phyloP scores from a whole-genome alignment of 345 rosid species.

The Murraya paniculata region DNA sequence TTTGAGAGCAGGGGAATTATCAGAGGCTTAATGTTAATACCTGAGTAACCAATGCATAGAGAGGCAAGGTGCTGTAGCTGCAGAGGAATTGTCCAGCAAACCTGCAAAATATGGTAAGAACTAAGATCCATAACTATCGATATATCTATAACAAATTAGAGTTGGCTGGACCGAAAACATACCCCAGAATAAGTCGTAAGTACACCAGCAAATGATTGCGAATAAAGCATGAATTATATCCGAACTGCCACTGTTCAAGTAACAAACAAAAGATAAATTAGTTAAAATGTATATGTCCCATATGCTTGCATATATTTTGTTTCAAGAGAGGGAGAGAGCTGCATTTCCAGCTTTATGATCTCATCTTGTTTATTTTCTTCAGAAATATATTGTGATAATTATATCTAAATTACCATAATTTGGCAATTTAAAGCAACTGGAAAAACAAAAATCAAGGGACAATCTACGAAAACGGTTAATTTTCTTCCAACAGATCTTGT shows the following conservation, averaged over 20 bases:
- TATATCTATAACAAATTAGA: not conserved
- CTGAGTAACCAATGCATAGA: slow-evolving; percentile 93
- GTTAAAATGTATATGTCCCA: slow-evolving; percentile 6
- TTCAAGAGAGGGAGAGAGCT: no score
- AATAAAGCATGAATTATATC: slow-evolving; percentile 88
- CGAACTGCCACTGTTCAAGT: slow-evolving; percentile 87
- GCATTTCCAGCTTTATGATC: not conserved
- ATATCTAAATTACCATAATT: not conserved
- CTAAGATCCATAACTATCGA: not conserved
- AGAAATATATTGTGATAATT: not conserved
- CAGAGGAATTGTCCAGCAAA: slow-evolving; percentile 85
- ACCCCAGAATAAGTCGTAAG: slow-evolving; percentile 81
- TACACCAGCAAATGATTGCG: slow-evolving; percentile 68
- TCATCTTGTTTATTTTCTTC: not conserved
- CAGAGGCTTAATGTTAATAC: slow-evolving; percentile 25
- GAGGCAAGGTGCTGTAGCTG: slow-evolving; percentile 96
- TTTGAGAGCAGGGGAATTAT: not conserved
- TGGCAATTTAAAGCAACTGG: not conserved
- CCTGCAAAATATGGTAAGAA: slow-evolving; percentile 35
- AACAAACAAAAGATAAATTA: slow-evolving; percentile 13
- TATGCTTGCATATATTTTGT: not conserved
- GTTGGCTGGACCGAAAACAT: slow-evolving; percentile 16
- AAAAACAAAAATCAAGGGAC: slow-evolving; percentile 4
- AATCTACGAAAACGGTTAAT: not conserved
- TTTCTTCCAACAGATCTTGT: not conserved